Base-by-base conservation (phyloP, 2,329 filamentous ascomycete species). In the Phaeosphaeria sp. region DNA sequence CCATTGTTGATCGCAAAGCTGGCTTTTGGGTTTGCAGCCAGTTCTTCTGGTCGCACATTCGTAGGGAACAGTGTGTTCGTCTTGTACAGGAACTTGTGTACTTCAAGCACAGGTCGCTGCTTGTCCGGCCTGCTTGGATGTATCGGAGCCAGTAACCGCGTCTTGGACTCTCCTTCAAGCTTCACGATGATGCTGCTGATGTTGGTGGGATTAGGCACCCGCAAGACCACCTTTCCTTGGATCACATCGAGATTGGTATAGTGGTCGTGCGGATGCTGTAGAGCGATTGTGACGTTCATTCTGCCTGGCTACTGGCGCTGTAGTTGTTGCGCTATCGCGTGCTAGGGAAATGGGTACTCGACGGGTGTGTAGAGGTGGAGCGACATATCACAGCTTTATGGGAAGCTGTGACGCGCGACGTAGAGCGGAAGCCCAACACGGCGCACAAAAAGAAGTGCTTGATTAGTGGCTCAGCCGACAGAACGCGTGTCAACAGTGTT, bases 171-270 rank as follows among this genome's bases (percentile, higher is more conserved):
- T 65, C 91, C 91, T 73, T 95, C 91, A 30, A 95, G 86, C 80
- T 95, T 95, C 70, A 94, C 91, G 39, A 92, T 82, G 61, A 95
- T 88, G 40, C 75, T 78, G 55, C 77, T 78, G 30, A 86, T 75
- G 63, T 79, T 81, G 53, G 77, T 79, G 21, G 78, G 77, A 64
- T 76, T 81, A 6, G 74, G 71, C 20, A 79, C 76, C 39, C 79
- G 73, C 46, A 86, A 67, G 8, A 78, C 59, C 22, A 85, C 80
- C 56, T 76, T 77, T 53, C 91, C 91, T 27, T 82, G 83, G 58
- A 95, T 84, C 60, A 85, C 80, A 76, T 94, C 91, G 68, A 93
- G 87, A 73, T 94, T 94, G 51, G 91, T 94, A 77, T 90, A 92
- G 80, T 90, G 90, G 65, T 87, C 84, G 63, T 88, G 87, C 50